Base-by-base conservation (phyloP, 495 filamentous ascomycete species). In the Lasiosphaeria hispida region DNA sequence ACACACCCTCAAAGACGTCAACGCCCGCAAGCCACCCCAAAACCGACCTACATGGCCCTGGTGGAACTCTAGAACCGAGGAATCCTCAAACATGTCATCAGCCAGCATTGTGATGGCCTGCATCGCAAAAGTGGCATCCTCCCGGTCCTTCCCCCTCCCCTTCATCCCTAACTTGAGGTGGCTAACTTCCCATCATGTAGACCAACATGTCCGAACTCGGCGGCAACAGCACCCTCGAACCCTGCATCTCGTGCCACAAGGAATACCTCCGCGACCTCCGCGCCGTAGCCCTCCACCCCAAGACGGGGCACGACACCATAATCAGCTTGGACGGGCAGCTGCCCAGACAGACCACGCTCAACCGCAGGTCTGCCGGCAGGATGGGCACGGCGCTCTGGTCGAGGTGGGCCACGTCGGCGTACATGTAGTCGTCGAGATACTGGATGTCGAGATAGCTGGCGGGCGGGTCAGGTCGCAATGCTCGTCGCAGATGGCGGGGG, bases 381-480 rank as follows among this genome's bases (percentile, higher is more conserved):
- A 76, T 62, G 0, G 80, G 78, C 6, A 69, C 66, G 6, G 66
- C 60, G 7, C 66, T 65, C 13, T 72, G 48, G 15, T 72, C 56
- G 0, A 47, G 23, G 3, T 37, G 40, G 0, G 55, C n/a, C 38
- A 18, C 17, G 30, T 65, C 62, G 2, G 53, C 10, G 10, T 59
- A 59, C 2, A 56, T 36, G 6, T 44, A 40, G 18, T 48, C 42
- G 50, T 71, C 70, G 10, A 67, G 15, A 6, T 62, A 62, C 41
- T 63, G 68, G 65, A 38, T 72, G 1, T 78, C 71, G 1, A 70
- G 53, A 59, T 83, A 83, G 3, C 70, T 72, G 6, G 67, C 0
- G 80, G 80, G 7, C 81, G 66, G 0, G 78, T 77, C 14, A 83
- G 65, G 60, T 82, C 80, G 61, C 80, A 83, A 54, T 80, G 77